phyloP scores from a whole-genome alignment of 2,329 filamentous ascomycete genomes.

The Microcera coccophila region DNA sequence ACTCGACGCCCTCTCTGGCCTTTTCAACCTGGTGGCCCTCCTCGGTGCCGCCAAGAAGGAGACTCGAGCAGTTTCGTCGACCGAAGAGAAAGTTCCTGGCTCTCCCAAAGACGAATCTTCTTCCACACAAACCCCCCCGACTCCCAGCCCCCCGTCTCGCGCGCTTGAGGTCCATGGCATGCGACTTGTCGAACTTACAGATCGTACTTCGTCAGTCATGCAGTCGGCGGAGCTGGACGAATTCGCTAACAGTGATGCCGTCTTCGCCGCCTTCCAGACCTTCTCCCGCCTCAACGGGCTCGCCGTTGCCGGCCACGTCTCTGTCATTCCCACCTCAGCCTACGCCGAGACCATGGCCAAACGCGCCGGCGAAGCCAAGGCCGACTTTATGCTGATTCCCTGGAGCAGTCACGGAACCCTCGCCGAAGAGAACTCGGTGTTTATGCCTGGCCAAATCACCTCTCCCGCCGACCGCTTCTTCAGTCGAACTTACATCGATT shows the following conservation, averaged over 20 bases:
- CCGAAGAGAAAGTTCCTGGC: slow-evolving; percentile 1
- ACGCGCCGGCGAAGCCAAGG: slow-evolving; percentile 64
- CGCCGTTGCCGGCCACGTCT: slow-evolving; percentile 75
- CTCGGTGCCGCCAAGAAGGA: slow-evolving; percentile 21
- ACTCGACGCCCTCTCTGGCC: slow-evolving; percentile 27
- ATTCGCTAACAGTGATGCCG: slow-evolving; percentile 67
- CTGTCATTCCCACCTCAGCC: slow-evolving; percentile 70
- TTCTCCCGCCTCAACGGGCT: slow-evolving; percentile 83
- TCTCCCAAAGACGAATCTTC: slow-evolving; percentile 2
- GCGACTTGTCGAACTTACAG: slow-evolving; percentile 81
- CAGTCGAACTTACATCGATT: slow-evolving; percentile 59
- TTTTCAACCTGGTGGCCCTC: slow-evolving; percentile 29
- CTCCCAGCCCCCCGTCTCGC: background rate
- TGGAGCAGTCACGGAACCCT: slow-evolving; percentile 84
- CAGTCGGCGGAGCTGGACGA: slow-evolving; percentile 80
- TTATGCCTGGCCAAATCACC: slow-evolving; percentile 13
- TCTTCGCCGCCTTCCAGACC: slow-evolving; percentile 86
- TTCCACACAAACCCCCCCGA: background rate
- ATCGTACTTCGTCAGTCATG: slow-evolving; percentile 95
- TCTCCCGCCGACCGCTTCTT: slow-evolving; percentile 24
- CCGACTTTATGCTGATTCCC: slow-evolving; percentile 76
- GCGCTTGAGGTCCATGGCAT: slow-evolving; percentile 58
- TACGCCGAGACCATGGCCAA: slow-evolving; percentile 74
- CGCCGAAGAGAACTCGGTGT: slow-evolving; percentile 48
- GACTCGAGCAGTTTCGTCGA: background rate